These are phyloP conservation scores for Cutaneotrichosporon daszewskae DNA, from an alignment of 1,284 basidiomycete species.

Conservation along the genomic window DNA sequence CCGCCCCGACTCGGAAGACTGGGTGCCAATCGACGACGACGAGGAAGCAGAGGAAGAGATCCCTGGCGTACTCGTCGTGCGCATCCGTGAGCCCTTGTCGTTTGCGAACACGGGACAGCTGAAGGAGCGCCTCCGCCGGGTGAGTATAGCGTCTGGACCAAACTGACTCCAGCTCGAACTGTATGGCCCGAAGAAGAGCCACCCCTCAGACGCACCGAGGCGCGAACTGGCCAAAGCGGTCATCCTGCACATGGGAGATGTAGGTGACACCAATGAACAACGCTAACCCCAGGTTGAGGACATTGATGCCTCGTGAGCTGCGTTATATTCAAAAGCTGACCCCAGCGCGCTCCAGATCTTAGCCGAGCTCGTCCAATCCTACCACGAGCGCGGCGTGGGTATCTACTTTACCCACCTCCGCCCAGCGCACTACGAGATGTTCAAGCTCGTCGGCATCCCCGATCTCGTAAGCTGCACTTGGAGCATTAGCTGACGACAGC, in stretches of 20 bases:
- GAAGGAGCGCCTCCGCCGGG: conserved; percentile 66
- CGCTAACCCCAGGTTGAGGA: conserved; percentile 57
- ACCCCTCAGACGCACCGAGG: conserved; percentile 78
- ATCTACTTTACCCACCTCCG: conserved; percentile 75
- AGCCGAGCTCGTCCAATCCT: conserved; percentile 70
- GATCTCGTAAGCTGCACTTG: conserved; percentile 28
- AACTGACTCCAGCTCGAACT: conserved; percentile 47
- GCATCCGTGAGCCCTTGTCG: conserved; percentile 72
- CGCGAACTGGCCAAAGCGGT: conserved; percentile 68
- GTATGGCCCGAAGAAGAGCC: conserved; percentile 67
- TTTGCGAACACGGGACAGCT: conserved; percentile 87
- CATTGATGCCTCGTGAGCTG: conserved; percentile 73
- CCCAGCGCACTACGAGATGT: conserved; percentile 54
- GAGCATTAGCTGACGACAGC: conserved; percentile 42
- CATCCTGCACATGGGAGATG: conserved; percentile 78
- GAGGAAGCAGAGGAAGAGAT: conserved; percentile 68
- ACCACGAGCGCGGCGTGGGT: conserved; percentile 61
- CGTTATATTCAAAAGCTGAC: conserved; percentile 3
- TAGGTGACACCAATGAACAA: conserved; percentile 15
- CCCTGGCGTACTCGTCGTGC: conserved; percentile 70
- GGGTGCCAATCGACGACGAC: conserved; percentile 73
- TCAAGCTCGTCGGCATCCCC: conserved; percentile 48
- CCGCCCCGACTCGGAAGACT: conserved; percentile 71
- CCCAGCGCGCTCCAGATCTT: conserved; percentile 76
- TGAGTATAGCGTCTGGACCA: conserved; percentile 14